Evolutionary conservation across 1,139 yeast genomes (phyloP), one percentile per base, ranked within the genome.

Genomic region (Candida sp.): DNA sequence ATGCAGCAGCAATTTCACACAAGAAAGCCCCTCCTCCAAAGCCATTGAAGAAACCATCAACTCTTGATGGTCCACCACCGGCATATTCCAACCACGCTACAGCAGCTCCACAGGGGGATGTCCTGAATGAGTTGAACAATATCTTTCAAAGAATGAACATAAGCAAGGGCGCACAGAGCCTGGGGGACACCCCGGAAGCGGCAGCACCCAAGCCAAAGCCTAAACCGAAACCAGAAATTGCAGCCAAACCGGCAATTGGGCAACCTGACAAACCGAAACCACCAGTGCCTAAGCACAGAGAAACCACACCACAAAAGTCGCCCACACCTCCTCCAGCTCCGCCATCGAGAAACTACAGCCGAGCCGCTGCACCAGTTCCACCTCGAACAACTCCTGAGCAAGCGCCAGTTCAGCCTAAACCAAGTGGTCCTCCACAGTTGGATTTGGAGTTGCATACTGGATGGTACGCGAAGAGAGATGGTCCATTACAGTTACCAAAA

Each of bases 371-470:
- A 12, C 77, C 78, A 1, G 75, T 75, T 0, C 77, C 77, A 5
- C 55, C 71, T 0, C 58, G 8, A 12, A 78, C 77, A 1, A 74
- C 75, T 0, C 77, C 77, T 48, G 55, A 3, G 6, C 66, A 58
- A 1, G 59, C 60, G 8, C 47, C 49, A 2, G 49, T 53, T 30
- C 56, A 63, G 1, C 54, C 57, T 3, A 40, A 31, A 3, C 44
- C 48, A 5, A 40, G 55, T 4, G 62, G 57, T 35, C 77, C 70
- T 45, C 83, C 79, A 0, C 58, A 63, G 0, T 50, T 79, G 7
- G 75, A 82, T 54, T 58, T 82, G 34, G 80, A 80, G 49, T 62
- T 81, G 7, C 49, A 58, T 1, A 60, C 75, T 0, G 78, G 79
- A 1, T 82, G 86, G 86, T 82, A 70, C 61, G 68, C 77, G 2